A percentile compares a stretch with the other conserved stretches of the same genome.
Conservation (phyloP, 805 yeast genomes). For the Candida loeiensis region DNA sequence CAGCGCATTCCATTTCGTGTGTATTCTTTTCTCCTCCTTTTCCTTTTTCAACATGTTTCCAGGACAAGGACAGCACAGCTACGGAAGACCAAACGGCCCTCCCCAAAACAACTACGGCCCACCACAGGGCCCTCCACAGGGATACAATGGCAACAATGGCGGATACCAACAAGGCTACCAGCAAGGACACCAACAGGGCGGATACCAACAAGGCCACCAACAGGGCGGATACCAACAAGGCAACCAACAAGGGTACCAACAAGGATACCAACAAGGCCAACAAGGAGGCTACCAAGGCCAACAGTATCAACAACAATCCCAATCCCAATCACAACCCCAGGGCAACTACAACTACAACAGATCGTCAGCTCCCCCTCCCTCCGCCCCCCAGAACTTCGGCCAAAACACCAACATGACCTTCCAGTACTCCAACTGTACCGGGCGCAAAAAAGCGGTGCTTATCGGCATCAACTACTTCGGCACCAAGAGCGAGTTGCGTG, state of each 20-base stretch:
- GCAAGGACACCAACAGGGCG: too few species aligned
- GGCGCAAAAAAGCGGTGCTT: slow-evolving; percentile 35
- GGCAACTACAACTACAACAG: slow-evolving; percentile 8
- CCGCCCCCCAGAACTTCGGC: slow-evolving; percentile 36
- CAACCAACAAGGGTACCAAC: slow-evolving; percentile 7
- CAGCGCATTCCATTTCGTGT: neutral
- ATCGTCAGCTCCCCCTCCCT: slow-evolving; percentile 23
- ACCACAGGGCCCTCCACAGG: slow-evolving; percentile 1
- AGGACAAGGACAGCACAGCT: slow-evolving; percentile 19
- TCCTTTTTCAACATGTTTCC: slow-evolving; percentile 20
- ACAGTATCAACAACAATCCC: neutral
- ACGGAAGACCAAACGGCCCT: slow-evolving; percentile 19
- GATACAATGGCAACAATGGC: too few species aligned
- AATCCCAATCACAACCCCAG: neutral
- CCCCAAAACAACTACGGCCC: slow-evolving; percentile 14
- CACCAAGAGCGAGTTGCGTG: slow-evolving; percentile 27
- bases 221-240: slow-evolving; percentile 14
- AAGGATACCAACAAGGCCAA: too few species aligned
- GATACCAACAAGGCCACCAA: slow-evolving; percentile 16
- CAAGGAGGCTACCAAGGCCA: too few species aligned
- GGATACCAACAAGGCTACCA: too few species aligned
- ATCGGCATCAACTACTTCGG: slow-evolving; percentile 37
- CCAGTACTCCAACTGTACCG: slow-evolving; percentile 38
- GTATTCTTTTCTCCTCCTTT: neutral
- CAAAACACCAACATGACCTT: slow-evolving; percentile 33